These are phyloP conservation scores for Calamus simplicifolius DNA, from an alignment of 176 grass and related monocot species.

Conservation along the genomic window DNA sequence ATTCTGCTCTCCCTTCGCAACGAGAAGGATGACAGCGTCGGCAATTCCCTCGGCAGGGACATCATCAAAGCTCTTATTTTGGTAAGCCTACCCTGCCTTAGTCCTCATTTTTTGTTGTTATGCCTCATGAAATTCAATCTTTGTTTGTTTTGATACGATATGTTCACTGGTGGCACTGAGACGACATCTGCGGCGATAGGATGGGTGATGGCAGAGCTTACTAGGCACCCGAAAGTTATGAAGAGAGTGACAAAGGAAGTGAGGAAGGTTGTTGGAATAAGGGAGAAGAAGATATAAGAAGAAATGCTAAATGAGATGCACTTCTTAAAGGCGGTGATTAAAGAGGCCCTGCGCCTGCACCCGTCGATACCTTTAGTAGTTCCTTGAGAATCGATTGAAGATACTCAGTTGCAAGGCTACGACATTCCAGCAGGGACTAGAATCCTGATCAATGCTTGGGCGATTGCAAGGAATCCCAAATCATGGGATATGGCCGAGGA, in stretches of 20 bases:
- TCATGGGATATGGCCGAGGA: constrained; percentile 1
- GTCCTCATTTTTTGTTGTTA: not conserved
- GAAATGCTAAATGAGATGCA: too few relatives aligned
- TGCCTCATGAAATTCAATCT: not conserved
- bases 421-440: not conserved
- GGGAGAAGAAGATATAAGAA: too few relatives aligned
- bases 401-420: not conserved
- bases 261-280: not conserved
- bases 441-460: not conserved
- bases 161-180: not conserved
- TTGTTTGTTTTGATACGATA: not conserved
- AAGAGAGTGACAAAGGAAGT: not conserved
- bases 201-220: constrained; percentile 5
- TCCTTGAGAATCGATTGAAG: not conserved
- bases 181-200: not conserved
- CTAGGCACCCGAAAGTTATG: not conserved
- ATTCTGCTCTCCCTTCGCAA: constrained; percentile 26
- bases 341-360: not conserved
- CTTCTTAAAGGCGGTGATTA: constrained; percentile 1
- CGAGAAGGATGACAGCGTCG: not conserved
- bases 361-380: not conserved
- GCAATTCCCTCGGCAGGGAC: constrained; percentile 14
- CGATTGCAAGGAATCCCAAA: not conserved
- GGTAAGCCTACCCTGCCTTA: constrained; percentile 3
- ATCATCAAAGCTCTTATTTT: constrained; percentile 46